Evolutionary conservation across 495 filamentous ascomycete species (phyloP).

Genomic region (Penicillium egyptiacum): DNA sequence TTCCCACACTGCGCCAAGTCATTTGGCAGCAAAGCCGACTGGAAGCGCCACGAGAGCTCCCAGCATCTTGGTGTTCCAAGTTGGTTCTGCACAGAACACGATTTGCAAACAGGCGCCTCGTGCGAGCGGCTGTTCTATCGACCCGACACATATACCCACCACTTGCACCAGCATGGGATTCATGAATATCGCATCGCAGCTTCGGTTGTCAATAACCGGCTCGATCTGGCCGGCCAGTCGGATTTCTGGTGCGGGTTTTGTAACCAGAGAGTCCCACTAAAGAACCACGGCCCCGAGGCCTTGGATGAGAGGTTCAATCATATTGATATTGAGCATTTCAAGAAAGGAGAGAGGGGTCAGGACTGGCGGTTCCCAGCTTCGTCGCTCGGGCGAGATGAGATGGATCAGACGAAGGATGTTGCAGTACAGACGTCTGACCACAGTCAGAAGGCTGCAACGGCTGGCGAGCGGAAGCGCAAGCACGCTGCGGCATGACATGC

Average conservation of each 20-base stretch:
- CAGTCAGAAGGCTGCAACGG: background rate
- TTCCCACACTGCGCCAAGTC: constrained; percentile 67
- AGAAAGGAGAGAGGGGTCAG: constrained; percentile 49
- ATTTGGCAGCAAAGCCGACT: constrained; percentile 93
- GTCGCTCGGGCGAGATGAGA: background rate
- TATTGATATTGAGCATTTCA: constrained; percentile 74
- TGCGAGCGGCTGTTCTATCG: constrained; percentile 64
- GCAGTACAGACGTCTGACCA: background rate
- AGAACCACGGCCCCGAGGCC: constrained; percentile 54
- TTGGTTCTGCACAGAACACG: constrained; percentile 67
- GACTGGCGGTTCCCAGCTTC: constrained; percentile 44
- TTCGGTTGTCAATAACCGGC: constrained; percentile 53
- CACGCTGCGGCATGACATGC: constrained; percentile 6
- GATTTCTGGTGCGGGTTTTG: constrained; percentile 95
- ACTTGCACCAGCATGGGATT: constrained; percentile 58
- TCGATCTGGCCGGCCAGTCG: constrained; percentile 67
- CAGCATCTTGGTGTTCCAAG: constrained; percentile 76
- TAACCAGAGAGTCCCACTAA: constrained; percentile 53
- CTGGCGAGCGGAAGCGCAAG: constrained; percentile 33
- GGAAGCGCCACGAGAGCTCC: constrained; percentile 92
- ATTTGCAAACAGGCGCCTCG: constrained; percentile 26
- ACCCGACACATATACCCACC: constrained; percentile 58
- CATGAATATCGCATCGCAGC: constrained; percentile 37
- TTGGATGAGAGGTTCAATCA: constrained; percentile 83
- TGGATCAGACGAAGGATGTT: background rate